Conservation (phyloP, 768 basidiomycete genomes). For the Russula olivacea region DNA sequence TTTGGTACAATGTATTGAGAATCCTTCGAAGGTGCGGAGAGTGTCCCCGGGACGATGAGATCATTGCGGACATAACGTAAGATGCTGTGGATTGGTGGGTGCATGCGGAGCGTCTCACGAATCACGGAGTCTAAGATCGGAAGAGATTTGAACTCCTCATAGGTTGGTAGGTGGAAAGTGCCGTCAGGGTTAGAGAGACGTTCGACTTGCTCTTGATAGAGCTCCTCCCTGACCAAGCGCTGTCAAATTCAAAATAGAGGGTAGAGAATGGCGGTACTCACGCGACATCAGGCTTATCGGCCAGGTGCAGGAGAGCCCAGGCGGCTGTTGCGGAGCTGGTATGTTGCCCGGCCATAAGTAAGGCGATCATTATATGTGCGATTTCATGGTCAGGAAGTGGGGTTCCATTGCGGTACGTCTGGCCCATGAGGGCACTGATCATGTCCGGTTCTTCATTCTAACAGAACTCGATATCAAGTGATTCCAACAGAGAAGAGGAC, state of each 20-base stretch:
- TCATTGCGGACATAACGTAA: constrained; percentile 88
- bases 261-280: constrained; percentile 37
- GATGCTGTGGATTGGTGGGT: constrained; percentile 94
- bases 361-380: constrained; percentile 97
- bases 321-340: constrained; percentile 90
- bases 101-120: constrained; percentile 87
- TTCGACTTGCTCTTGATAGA: constrained; percentile 88
- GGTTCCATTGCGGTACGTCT: constrained; percentile 78
- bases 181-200: constrained; percentile 77
- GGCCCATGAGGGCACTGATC: constrained; percentile 80
- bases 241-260: constrained; percentile 3
- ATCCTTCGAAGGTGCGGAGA: constrained; percentile 72
- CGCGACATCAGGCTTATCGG: constrained; percentile 67
- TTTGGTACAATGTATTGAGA: constrained; percentile 79
- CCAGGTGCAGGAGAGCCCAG: constrained; percentile 87
- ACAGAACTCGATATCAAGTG: constrained; percentile 6
- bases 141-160: constrained; percentile 78
- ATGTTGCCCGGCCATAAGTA: constrained; percentile 99
- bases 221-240: constrained; percentile 49
- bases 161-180: constrained; percentile 69
- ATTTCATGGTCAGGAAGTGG: constrained; percentile 82
- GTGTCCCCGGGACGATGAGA: constrained; percentile 72
- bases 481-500: background rate
- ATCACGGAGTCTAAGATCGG: constrained; percentile 85
- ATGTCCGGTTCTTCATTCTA: constrained; percentile 78